Conservation (phyloP, 2,329 filamentous ascomycete species). For the Ophioceras dolichostomum region DNA sequence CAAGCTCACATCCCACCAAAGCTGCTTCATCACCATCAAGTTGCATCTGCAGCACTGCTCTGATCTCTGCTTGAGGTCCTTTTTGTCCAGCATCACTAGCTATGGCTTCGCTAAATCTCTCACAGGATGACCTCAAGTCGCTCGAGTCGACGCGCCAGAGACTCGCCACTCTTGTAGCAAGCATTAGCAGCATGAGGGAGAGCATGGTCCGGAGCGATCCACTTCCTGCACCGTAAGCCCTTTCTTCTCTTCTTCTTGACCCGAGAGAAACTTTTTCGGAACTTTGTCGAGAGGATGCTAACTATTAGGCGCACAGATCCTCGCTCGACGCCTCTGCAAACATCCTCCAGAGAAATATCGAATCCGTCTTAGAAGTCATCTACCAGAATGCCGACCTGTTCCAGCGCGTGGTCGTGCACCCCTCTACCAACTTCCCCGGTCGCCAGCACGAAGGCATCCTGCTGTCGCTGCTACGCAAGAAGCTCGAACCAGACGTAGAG, state of each 20-base stretch:
- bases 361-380: slow-evolving; percentile 52
- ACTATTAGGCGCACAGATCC: slow-evolving; percentile 38
- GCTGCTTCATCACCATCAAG: no score
- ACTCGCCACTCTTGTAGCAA: slow-evolving; percentile 56
- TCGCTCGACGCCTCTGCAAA: slow-evolving; percentile 61
- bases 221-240: slow-evolving; percentile 58
- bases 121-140: slow-evolving; percentile 49
- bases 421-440: slow-evolving; percentile 62
- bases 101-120: slow-evolving; percentile 35
- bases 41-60: no score
- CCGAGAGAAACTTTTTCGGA: no score
- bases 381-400: slow-evolving; percentile 56
- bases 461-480: slow-evolving; percentile 65
- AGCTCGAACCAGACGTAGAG: slow-evolving; percentile 67
- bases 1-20: no score
- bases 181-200: slow-evolving; percentile 49
- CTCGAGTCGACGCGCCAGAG: slow-evolving; percentile 61
- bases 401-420: slow-evolving; percentile 59
- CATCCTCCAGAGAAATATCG: slow-evolving; percentile 60
- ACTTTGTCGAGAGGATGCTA: no score
- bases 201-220: slow-evolving; percentile 51
- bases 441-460: slow-evolving; percentile 55
- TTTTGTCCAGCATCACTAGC: not conserved
- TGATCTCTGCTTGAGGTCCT: no score
- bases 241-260: no score